phyloP scores from a whole-genome alignment of 805 yeast genomes.

The Starmerella bombicola region DNA sequence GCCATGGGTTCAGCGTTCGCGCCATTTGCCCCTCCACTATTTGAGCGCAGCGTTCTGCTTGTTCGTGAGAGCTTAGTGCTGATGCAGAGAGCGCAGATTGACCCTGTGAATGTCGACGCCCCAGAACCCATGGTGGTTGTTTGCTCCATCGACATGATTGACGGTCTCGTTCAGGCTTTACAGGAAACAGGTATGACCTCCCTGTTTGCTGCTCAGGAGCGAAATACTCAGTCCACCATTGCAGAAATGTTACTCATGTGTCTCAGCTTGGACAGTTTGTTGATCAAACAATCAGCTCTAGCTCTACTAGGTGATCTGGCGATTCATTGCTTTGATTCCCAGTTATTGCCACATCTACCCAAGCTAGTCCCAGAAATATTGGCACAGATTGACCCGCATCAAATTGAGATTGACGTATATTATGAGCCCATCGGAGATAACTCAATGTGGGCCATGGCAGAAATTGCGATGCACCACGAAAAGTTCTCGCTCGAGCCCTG shows the following conservation, averaged over 20 bases:
- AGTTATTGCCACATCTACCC: constrained; percentile 26
- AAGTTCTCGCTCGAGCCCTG: constrained; percentile 36
- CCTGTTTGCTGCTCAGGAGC: constrained; percentile 18
- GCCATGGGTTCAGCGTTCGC: constrained; percentile 72
- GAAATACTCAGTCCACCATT: constrained; percentile 38
- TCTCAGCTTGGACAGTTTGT: constrained; percentile 53
- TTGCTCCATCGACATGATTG: constrained; percentile 78
- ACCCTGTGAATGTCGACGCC: constrained; percentile 41
- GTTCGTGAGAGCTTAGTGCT: constrained; percentile 54
- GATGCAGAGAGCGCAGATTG: constrained; percentile 48
- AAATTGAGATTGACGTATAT: constrained; percentile 36
- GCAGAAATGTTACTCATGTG: constrained; percentile 38
- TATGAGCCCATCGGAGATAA: constrained; percentile 68
- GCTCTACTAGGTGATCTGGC: constrained; percentile 87
- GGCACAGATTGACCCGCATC: constrained; percentile 36
- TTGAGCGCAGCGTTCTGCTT: constrained; percentile 61
- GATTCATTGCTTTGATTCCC: constrained; percentile 39
- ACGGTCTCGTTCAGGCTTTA: constrained; percentile 86
- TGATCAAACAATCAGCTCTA: constrained; percentile 86
- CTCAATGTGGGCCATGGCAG: constrained; percentile 91
- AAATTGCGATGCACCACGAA: constrained; percentile 51
- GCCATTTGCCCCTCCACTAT: constrained; percentile 80
- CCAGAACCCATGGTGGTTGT: constrained; percentile 88
- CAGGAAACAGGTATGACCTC: constrained; percentile 14
- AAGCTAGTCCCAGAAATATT: constrained; percentile 37